Conservation (phyloP, 441 rosid species). For the Eruca vesicaria region DNA sequence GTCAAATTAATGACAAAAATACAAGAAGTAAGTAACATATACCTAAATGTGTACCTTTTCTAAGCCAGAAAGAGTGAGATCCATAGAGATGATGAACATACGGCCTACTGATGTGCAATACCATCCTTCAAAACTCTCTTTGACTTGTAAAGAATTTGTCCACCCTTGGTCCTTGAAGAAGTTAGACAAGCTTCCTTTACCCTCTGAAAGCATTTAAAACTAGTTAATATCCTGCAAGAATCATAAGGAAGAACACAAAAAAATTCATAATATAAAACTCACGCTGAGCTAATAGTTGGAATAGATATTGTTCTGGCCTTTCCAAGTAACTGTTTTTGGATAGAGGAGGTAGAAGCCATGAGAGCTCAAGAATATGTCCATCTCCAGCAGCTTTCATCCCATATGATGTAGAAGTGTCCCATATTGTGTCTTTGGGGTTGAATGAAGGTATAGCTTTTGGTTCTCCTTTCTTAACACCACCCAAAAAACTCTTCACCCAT, state of each 20-base stretch:
- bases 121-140: not conserved
- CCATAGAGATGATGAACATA: not conserved
- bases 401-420: not conserved
- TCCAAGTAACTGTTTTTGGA: not conserved
- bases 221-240: not conserved
- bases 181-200: not conserved
- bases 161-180: not conserved
- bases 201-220: not conserved
- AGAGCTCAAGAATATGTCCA: not conserved
- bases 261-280: not conserved
- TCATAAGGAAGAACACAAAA: not conserved
- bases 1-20: not conserved
- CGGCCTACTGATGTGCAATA: not conserved
- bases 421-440: not conserved
- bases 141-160: not conserved
- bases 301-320: not conserved
- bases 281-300: not conserved
- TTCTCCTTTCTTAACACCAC: not conserved
- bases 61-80: not conserved
- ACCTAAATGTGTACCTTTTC: not conserved
- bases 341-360: not conserved
- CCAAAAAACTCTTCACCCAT: not conserved
- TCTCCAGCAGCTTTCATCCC: not conserved
- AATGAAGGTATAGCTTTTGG: not conserved
- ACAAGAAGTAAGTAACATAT: not conserved